These are phyloP conservation scores for Serpula lacrymans DNA, from an alignment of 768 basidiomycete species.

Conservation along the genomic window DNA sequence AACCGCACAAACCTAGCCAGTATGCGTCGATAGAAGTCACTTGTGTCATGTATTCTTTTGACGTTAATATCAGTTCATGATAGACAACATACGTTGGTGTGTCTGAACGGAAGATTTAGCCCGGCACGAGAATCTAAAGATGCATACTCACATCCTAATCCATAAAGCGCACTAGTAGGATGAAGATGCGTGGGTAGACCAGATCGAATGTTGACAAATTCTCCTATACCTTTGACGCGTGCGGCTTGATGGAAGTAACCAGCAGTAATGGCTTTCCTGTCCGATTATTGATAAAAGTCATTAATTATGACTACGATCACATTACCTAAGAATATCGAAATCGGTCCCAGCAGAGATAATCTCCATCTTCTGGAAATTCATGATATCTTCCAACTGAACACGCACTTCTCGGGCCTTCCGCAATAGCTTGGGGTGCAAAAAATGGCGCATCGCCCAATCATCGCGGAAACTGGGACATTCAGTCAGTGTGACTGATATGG, in stretches of 20 bases:
- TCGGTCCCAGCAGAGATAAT: conserved; percentile 89
- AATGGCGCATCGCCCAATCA: conserved; percentile 93
- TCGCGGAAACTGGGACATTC: conserved; percentile 68
- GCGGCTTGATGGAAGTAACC: conserved; percentile 99
- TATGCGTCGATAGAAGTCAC: conserved; percentile 98
- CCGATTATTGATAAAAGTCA: not conserved
- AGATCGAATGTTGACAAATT: conserved; percentile 96
- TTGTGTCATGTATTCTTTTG: conserved; percentile 98
- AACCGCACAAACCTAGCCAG: conserved; percentile 75
- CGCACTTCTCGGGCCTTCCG: conserved; percentile 95
- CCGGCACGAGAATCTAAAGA: not conserved
- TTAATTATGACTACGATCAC: conserved; percentile 2
- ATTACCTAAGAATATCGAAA: conserved; percentile 83
- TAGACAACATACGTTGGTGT: conserved; percentile 97
- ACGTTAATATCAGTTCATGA: conserved; percentile 93
- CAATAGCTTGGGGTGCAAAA: conserved; percentile 93
- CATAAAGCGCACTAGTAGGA: conserved; percentile 94
- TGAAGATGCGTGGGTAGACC: conserved; percentile 94
- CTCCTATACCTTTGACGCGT: conserved; percentile 96
- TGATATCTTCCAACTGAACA: conserved; percentile 95
- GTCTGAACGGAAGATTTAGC: conserved; percentile 42
- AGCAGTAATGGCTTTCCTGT: conserved; percentile 92
- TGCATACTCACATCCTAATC: conserved; percentile 77
- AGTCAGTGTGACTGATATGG: conserved; percentile 8
- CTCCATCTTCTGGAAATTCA: conserved; percentile 99